Evolutionary conservation across 1,284 basidiomycete genomes (phyloP), one percentile per base, ranked within the genome.

Genomic region (Ustanciosporium gigantosporum): DNA sequence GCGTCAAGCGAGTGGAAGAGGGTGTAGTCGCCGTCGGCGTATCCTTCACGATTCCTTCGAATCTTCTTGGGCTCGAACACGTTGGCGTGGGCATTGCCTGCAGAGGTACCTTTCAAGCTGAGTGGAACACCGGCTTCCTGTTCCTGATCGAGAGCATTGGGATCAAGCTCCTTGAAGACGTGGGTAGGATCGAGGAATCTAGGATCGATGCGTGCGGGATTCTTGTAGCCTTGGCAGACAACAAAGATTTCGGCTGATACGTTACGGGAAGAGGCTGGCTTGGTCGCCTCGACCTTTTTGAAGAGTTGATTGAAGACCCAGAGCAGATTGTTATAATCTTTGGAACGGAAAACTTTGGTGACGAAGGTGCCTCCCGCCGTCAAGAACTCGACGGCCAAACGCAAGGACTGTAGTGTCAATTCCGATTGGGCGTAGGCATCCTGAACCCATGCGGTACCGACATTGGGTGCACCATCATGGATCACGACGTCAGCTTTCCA

Each of bases 401-500:
- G 95, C 73, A 99, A 82, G 78, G 89, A 90, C 85, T 91, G 93
- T 51, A 99, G 84, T 47, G 96, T 94, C 53, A 99, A 87, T 79
- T 99, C 95, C 38, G 91, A 91, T 78, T 99, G 95, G 56, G 87
- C 87, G 82, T 94, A 99, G 1, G 95, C 95, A 80, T 99, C 95
- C 79, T 99, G 95, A 52, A 98, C 86, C 95, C 95, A 99, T 13
- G 95, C 95, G 21, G 92, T 90, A 83, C 95, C 95, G 79, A 99
- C 95, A 79, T 99, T 99, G 32, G 95, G 95, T 32, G 95, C 95
- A 83, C 95, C 95, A 80, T 99, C 95, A 80, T 99, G 95, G 46
- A 99, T 84, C n/a, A 99, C 93, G 25, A 98, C 86, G 78, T 99
- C 95, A n/a, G 95, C 95, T 80, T 93, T 95, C 94, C 95, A 98